phyloP scores from a whole-genome alignment of 352 stramenopile genomes.

The Bremia lactucae region DNA sequence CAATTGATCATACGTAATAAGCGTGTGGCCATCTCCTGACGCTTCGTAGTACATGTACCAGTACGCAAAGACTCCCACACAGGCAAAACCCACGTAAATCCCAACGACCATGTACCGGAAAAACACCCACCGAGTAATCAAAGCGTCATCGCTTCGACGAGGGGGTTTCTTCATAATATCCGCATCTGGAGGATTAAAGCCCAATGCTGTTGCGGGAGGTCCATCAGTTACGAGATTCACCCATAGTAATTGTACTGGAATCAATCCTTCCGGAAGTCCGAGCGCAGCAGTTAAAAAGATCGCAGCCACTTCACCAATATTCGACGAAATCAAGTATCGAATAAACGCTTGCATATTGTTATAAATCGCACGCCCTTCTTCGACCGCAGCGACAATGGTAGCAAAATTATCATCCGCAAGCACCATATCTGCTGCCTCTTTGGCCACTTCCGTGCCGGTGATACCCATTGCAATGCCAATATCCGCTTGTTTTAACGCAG shows the following conservation, averaged over 20 bases:
- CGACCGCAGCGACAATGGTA: conserved; percentile 91
- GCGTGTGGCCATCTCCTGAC: conserved; percentile 86
- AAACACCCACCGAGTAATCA: conserved; percentile 97
- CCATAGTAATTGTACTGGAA: conserved; percentile 98
- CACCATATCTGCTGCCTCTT: conserved; percentile 97
- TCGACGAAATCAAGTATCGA: conserved; percentile 97
- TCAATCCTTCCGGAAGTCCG: conserved; percentile 94
- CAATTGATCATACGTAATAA: conserved; percentile 85
- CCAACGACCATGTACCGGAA: conserved; percentile 95
- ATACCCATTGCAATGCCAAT: conserved; percentile 99
- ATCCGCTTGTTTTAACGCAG: conserved; percentile 94
- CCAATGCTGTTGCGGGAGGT: conserved; percentile 94
- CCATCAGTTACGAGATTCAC: conserved; percentile 99
- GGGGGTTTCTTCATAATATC: conserved; percentile 96
- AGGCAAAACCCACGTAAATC: conserved; percentile 89
- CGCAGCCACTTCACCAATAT: conserved; percentile 98
- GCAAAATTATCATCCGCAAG: conserved; percentile 98
- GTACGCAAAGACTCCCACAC: conserved; percentile 88
- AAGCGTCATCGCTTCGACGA: conserved; percentile 90
- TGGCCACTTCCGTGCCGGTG: conserved; percentile 96
- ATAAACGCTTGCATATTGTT: conserved; percentile 99
- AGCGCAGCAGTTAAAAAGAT: conserved; percentile 97
- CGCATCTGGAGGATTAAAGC: conserved; percentile 97
- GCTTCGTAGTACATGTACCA: conserved; percentile 90
- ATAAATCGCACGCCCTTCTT: conserved; percentile 84